Evolutionary conservation across 106 monocot species (phyloP), one percentile per base, ranked within the genome.

Genomic region (Dactylorhiza incarnata): DNA sequence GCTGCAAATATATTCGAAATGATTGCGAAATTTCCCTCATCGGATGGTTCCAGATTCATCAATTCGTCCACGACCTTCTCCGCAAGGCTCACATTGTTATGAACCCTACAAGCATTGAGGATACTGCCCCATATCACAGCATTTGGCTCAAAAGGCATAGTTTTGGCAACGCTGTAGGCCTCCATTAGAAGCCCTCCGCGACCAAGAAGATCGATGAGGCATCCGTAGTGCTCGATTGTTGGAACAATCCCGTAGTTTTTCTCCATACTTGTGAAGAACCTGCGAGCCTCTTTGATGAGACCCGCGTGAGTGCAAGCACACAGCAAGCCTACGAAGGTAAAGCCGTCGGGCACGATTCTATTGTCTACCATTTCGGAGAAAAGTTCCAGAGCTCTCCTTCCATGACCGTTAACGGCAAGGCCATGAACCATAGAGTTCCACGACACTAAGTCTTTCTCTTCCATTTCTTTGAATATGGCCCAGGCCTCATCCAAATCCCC

Each of bases 341-440:
- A 80, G 9, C 80, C 80, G 77, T 92, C 87, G 7, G 95, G 95
- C 25, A 16, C 49, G 6, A 95, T 74, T 1, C 88, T 86, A 74
- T 85, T 83, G 24, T 45, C 48, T 76, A 73, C 77, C 95, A 95
- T 95, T 70, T 50, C 79, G 37, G 8, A 70, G 76, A 92, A 95
- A 17, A 95, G 80, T 0, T 79, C 73, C 9, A 95, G 78, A 2
- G 95, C 92, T 75, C 59, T 85, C 43, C 86, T 82, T 0, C 87
- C 86, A 61, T 86, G 82, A 2, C 95, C 95, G 46, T 95, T 87
- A 68, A 87, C 79, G 2, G 89, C 95, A 20, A 95, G 73, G 6
- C 86, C 85, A 20, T 87, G 89, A 49, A 95, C n/a, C 79, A 95
- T 92, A 47, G 86, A 88, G 54, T 95, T 95, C 95, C 95, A 92